phyloP scores from a whole-genome alignment of 2,329 filamentous ascomycete genomes.

The Hortaea sp. region DNA sequence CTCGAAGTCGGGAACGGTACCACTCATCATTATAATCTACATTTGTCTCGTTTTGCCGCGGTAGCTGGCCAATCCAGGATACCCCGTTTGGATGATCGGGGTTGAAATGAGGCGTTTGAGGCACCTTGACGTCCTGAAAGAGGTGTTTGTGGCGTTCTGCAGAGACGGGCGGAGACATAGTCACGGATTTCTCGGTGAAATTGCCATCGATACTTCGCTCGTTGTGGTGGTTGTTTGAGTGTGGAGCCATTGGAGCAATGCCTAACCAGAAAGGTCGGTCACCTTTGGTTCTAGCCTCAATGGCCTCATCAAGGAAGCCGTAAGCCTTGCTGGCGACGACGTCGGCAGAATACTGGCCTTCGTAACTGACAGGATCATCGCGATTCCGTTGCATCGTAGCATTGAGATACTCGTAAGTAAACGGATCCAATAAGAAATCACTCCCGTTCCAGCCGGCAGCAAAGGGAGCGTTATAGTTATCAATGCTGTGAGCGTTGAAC shows the following conservation, averaged over 20 bases:
- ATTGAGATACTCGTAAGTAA: slow-evolving; percentile 60
- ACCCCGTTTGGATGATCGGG: slow-evolving; percentile 39
- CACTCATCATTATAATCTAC: slow-evolving; percentile 45
- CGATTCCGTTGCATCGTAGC: slow-evolving; percentile 43
- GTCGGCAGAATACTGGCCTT: slow-evolving; percentile 49
- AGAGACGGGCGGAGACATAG: slow-evolving; percentile 11
- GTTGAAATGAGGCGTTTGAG: slow-evolving; percentile 57
- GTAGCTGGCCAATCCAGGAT: slow-evolving; percentile 37
- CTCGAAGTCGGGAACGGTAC: slow-evolving; percentile 39
- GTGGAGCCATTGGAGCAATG: slow-evolving; percentile 23
- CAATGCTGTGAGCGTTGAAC: slow-evolving; percentile 50
- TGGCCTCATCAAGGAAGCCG: slow-evolving; percentile 42
- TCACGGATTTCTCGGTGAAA: slow-evolving; percentile 7
- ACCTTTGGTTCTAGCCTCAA: slow-evolving; percentile 9
- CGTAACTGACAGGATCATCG: slow-evolving; percentile 44
- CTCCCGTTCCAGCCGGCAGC: slow-evolving; percentile 49
- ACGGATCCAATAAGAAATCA: slow-evolving; percentile 47
- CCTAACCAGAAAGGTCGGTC: slow-evolving; percentile 26
- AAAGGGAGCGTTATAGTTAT: slow-evolving; percentile 51
- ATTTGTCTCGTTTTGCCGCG: slow-evolving; percentile 35
- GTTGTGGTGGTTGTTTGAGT: slow-evolving; percentile 14
- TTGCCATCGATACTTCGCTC: slow-evolving; percentile 23
- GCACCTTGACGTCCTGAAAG: slow-evolving; percentile 51
- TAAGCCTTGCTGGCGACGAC: slow-evolving; percentile 50
- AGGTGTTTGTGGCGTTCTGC: slow-evolving; percentile 47